Percentiles rank a stretch among this genome's conserved stretches.
Evolutionary conservation across 352 stramenopile species (phyloP).

Genomic region (Pythium plurisporium): DNA sequence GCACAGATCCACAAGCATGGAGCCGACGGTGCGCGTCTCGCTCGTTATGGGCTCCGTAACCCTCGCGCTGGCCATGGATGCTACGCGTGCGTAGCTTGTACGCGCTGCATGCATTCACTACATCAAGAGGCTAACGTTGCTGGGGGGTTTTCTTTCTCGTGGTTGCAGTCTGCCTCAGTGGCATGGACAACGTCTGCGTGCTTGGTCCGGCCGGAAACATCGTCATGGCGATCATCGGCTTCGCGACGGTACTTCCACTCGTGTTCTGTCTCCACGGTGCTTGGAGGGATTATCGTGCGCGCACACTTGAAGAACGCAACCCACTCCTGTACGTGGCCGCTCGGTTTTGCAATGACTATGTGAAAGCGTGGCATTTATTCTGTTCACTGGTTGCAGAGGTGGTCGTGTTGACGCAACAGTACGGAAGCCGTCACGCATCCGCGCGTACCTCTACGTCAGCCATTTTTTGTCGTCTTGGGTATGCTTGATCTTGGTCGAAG

Average conservation of each 20-base stretch:
- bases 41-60: slow-evolving; percentile 35
- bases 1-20: no score
- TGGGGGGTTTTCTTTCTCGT: background rate
- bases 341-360: no score
- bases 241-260: slow-evolving; percentile 41
- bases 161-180: slow-evolving; percentile 26
- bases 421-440: slow-evolving; percentile 29
- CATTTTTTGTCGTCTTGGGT: slow-evolving; percentile 80
- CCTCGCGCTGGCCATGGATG: no score
- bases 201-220: slow-evolving; percentile 42
- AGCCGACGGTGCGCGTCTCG: slow-evolving; percentile 56
- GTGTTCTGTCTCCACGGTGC: slow-evolving; percentile 30
- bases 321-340: no score
- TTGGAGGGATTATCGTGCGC: slow-evolving; percentile 35
- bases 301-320: no score
- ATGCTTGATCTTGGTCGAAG: slow-evolving; percentile 2
- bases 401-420: background rate
- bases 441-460: slow-evolving; percentile 66
- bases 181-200: slow-evolving; percentile 31
- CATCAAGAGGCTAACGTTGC: no score
- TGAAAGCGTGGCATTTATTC: no score
- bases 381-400: no score
- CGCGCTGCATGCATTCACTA: slow-evolving; percentile 38
- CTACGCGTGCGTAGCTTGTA: no score
- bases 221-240: slow-evolving; percentile 55